Base-by-base conservation (phyloP, 306 rosid genomes). In the Vigna unguiculata region DNA sequence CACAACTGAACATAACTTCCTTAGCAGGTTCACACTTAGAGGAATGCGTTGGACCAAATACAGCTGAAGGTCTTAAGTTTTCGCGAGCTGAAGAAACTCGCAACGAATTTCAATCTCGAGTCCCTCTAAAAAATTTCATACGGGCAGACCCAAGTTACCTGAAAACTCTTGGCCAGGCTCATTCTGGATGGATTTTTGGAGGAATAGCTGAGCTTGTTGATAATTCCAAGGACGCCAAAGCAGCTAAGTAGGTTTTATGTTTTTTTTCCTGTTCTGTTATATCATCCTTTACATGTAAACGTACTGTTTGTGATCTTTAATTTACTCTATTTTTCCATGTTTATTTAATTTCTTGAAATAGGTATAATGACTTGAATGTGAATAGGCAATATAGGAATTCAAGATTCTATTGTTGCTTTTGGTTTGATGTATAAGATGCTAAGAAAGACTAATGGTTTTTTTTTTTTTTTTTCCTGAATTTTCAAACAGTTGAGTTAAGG, bases 131-230 rank as follows among this genome's bases (percentile, higher is more conserved):
- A 71, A 85, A 85, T 81, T 81, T 61, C 30, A 69, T 76, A 32
- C 62, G 81, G 75, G 84, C 54, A 54, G 85, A 88, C 79, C 89
- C 89, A 75, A 83, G 87, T 83, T 88, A 83, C 82, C 74, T 88
- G 59, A 88, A 83, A 76, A 88, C 91, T n/a, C 91, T 85, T 71
- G 85, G 87, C 54, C 91, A 88, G 36, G 80, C 8, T 81, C 91
- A 88, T 80, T 88, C 91, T 61, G 89, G 89, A 63, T 88, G 91
- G 91, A 69, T 88, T 64, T 88, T 88, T 78, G 89, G 91, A 53
- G 91, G 78, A 83, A 78, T 88, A 71, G 91, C 89, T 36, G 91
- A 88, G 84, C 89, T 88, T 75, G 85, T 85, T 75, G 91, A 88
- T 58, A 87, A 88, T 75, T 83, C 91, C 21, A 72, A 83, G 58